A percentile compares a stretch with the other conserved stretches of the same genome.
Evolutionary conservation across 2,329 filamentous ascomycete species (phyloP).

Genomic region (Colletotrichum karsti): DNA sequence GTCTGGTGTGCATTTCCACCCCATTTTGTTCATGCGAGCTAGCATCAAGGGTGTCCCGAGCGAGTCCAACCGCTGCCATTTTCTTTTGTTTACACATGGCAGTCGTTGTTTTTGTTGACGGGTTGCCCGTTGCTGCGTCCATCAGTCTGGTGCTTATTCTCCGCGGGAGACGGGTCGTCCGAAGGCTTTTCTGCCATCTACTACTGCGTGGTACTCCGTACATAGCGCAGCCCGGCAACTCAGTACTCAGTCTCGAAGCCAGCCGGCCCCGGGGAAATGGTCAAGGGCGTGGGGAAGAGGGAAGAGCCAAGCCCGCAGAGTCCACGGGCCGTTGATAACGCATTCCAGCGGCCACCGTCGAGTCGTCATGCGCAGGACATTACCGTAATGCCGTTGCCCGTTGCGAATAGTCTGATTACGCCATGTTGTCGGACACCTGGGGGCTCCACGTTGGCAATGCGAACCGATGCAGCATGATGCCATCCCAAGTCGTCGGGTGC

Average conservation of each 20-base stretch:
- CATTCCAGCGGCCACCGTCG: slow-evolving; percentile 7
- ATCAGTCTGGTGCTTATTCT: not conserved
- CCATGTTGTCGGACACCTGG: not conserved
- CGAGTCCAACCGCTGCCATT: slow-evolving; percentile 22
- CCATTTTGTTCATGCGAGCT: slow-evolving; percentile 30
- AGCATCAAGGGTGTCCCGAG: slow-evolving; percentile 30
- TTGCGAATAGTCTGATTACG: slow-evolving; percentile 9
- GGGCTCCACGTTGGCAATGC: slow-evolving; percentile 18
- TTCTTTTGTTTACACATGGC: slow-evolving; percentile 23
- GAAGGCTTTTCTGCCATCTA: not conserved
- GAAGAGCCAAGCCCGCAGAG: slow-evolving; percentile 11
- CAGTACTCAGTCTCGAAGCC: not conserved
- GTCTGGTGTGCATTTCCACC: slow-evolving; percentile 27
- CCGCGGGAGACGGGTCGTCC: slow-evolving; percentile 6
- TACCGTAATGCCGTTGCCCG: slow-evolving; percentile 24
- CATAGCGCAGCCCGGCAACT: too few relatives aligned
- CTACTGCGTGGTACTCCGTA: too few relatives aligned
- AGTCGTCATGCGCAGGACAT: slow-evolving; percentile 24
- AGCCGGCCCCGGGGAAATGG: not conserved
- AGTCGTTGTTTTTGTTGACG: slow-evolving; percentile 27
- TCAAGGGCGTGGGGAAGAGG: not conserved
- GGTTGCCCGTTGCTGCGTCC: slow-evolving; percentile 13
- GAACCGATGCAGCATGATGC: slow-evolving; percentile 18
- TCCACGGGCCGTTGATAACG: slow-evolving; percentile 24
- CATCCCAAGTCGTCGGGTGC: not conserved